These are phyloP conservation scores for Stemphylium lycopersici DNA, from an alignment of 2,329 filamentous ascomycete species.

Conservation along the genomic window DNA sequence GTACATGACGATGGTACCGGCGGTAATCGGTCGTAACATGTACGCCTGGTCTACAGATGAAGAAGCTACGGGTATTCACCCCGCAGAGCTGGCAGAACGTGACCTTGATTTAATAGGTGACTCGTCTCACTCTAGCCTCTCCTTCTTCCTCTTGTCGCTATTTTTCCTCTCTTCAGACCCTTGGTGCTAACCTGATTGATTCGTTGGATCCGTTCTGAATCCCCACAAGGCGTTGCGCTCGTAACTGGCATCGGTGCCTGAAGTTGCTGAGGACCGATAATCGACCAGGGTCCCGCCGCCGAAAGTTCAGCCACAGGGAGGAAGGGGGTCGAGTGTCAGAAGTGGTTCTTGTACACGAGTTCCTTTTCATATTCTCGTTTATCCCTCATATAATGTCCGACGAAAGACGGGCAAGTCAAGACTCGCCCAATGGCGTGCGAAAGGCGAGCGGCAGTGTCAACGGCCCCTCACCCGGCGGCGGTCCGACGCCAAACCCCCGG, in stretches of 20 bases:
- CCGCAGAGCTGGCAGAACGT: no score
- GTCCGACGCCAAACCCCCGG: constrained; percentile 33
- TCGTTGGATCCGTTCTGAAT: background rate
- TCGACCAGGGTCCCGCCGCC: constrained; percentile 12
- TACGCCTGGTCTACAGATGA: no score
- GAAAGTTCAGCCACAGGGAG: constrained; percentile 10
- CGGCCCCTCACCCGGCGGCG: constrained; percentile 18
- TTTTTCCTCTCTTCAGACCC: no score
- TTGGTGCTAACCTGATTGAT: no score
- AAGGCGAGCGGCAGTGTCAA: constrained; percentile 25
- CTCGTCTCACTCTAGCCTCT: no score
- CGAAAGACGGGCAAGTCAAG: constrained; percentile 22
- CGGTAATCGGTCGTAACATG: no score
- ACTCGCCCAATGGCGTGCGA: constrained; percentile 26
- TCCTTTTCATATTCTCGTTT: background rate
- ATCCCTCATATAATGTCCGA: constrained; percentile 32
- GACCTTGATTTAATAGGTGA: no score
- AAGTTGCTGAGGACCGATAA: constrained; percentile 8
- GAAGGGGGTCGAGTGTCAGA: constrained; percentile 2
- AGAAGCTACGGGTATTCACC: no score
- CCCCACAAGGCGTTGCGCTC: background rate
- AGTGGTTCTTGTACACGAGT: background rate
- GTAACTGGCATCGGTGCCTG: constrained; percentile 4
- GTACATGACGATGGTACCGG: no score
- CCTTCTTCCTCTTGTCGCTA: no score